Base-by-base conservation (phyloP, 1,284 basidiomycete species). In the Austroboletus novae-zelandiae region DNA sequence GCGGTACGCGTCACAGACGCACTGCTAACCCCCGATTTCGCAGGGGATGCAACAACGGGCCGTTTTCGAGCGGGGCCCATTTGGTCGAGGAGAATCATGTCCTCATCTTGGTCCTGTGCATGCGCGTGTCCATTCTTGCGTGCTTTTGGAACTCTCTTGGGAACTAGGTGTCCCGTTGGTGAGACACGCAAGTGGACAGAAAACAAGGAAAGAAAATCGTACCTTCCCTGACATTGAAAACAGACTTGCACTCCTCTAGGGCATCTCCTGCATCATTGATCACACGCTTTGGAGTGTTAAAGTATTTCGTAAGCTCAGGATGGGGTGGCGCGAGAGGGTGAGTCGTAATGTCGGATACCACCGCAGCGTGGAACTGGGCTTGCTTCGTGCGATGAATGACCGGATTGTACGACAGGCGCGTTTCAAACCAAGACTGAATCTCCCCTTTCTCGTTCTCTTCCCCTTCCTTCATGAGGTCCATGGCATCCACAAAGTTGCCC, bases 311-410 rank as follows among this genome's bases (percentile, higher is more conserved):
- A 7, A 97, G 75, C 51, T 91, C 89, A 1, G 86, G 86, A 66
- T 96, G 92, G 0, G 93, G 91, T 0, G 88, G 88, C 0, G 89
- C 87, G 1, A 97, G 74, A 0, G 91, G 90, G 48, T 90, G 75
- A 3, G 73, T 74, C n/a, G 77, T 71, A 9, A 94, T 73, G 61
- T 95, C 89, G 1, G 81, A 71, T 8, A 89, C 84, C 11, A 91
- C 76, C 1, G 91, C 90, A 46, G 84, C 83, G 61, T 95, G 93
- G 66, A 94, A 90, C 57, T 95, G 84, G 4, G 94, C 94, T 71
- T 97, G 92, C 64, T 96, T 96, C 48, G 86, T 80, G 35, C 94
- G 86, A 64, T 98, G 95, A 29, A 97, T 79, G 6, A 90, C 84
- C 0, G 96, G 94, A 60, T 96, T 97, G 69, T 84, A 96, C 1